Conservation (phyloP, 208 protist species). For the Crithidia fasciculata region DNA sequence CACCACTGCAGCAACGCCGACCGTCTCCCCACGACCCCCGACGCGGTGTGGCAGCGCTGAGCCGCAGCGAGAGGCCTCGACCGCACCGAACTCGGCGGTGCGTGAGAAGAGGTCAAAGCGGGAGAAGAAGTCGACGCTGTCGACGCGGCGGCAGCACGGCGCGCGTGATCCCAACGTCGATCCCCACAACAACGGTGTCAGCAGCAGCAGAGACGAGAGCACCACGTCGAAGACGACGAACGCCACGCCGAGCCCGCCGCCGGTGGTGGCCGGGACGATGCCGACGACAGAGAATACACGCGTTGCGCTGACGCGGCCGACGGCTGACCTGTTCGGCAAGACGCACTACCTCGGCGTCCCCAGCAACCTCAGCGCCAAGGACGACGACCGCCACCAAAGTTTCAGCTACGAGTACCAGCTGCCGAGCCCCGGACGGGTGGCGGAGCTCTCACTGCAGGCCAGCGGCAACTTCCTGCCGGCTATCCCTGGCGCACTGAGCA, state of each 20-base stretch:
- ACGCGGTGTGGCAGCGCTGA: background rate
- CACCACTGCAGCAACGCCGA: background rate
- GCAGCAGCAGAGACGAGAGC: background rate
- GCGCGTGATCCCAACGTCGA: background rate
- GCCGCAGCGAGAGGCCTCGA: slow-evolving; percentile 2
- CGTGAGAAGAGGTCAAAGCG: slow-evolving; percentile 17
- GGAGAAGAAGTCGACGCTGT: slow-evolving; percentile 4
- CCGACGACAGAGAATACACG: background rate
- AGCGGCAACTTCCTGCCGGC: slow-evolving; percentile 20
- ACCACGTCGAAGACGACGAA: background rate
- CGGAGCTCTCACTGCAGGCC: background rate
- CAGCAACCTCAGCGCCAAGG: slow-evolving; percentile 10
- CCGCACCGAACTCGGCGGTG: background rate
- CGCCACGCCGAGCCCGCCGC: slow-evolving; percentile 1
- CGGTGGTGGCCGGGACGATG: background rate
- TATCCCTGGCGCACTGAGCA: slow-evolving; percentile 3
- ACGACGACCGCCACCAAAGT: slow-evolving; percentile 21
- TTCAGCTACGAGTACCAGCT: slow-evolving; percentile 12
- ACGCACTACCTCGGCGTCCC: background rate
- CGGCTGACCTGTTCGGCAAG: background rate
- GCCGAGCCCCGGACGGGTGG: background rate
- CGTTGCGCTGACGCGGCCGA: background rate
- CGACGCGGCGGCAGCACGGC: slow-evolving; percentile 3
- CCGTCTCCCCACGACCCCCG: background rate
- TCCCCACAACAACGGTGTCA: background rate